These are phyloP conservation scores for Ceratocystis ficicola DNA, from an alignment of 2,329 filamentous ascomycete species.

Conservation along the genomic window DNA sequence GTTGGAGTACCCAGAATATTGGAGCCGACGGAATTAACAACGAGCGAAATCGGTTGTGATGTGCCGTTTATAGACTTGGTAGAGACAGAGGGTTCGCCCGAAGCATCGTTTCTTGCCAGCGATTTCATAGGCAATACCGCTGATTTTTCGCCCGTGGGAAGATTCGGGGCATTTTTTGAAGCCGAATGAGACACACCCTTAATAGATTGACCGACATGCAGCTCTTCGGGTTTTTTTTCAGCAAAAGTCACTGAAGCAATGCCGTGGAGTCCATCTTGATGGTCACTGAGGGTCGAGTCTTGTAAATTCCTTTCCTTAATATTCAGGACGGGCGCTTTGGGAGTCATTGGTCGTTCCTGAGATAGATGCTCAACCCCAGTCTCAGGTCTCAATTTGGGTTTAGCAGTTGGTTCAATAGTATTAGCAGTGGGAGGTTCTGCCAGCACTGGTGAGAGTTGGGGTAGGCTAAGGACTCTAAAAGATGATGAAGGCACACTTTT, in stretches of 20 bases:
- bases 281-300: not conserved
- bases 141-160: not conserved
- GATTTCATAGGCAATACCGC: not conserved
- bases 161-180: not conserved
- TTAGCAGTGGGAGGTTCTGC: not conserved
- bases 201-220: too few species aligned
- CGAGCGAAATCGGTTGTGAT: not conserved
- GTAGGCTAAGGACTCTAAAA: slow-evolving; percentile 10
- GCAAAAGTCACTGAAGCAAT: not conserved
- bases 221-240: not conserved
- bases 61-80: not conserved
- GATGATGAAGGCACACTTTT: slow-evolving; percentile 5
- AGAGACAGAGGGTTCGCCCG: not conserved
- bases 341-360: not conserved
- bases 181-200: not conserved
- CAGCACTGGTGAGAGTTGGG: not conserved
- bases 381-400: not conserved
- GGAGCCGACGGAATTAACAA: not conserved
- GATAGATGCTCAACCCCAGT: too few species aligned
- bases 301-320: not conserved
- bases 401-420: not conserved
- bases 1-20: not conserved
- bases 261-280: slow-evolving; percentile 9
- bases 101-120: not conserved
- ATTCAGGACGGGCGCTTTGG: not conserved